Base-by-base conservation (phyloP, 805 yeast genomes). In the Suhomyces vadensis region DNA sequence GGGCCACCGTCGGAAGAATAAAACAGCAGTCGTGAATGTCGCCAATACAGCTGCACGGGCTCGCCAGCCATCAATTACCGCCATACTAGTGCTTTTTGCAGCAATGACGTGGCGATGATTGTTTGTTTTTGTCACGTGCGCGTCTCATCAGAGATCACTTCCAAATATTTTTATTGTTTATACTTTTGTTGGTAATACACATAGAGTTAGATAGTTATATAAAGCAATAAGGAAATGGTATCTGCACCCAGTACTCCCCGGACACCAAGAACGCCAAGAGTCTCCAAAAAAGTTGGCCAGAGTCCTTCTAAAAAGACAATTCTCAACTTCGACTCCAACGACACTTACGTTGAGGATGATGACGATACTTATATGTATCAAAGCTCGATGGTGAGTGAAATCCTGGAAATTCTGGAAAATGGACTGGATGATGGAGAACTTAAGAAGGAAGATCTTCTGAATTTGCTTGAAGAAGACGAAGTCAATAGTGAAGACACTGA, bases 261-360 rank as follows among this genome's bases (percentile, higher is more conserved):
- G 38, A 49, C 52, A 6, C 49, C 52, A 11, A 31, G 51, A 13
- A 37, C 31, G 10, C 31, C 24, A 13, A 24, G 26, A 22, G 25
- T 42, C 14, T 33, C 41, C 21, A 54, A 50, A 38, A 17, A n/a
- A 20, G 35, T 38, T 17, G 35, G 21, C 25, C 19, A 24, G 4
- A 17, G 24, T 17, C 24, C 37, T 14, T 14, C 16, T 17, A 25
- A 37, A 24, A 53, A 52, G 31, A 55, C 62, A 8, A 47, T 58
- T 24, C 37, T 51, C 24, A 49, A 50, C 41, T 50, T 51, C 29
- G 61, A 56, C 35, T 46, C 55, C 6, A 65, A 67, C 39, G 56
- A 55, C 17, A 54, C 68, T 13, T 65, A 61, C 43, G 49, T 65
- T 25, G 74, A 71, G 46, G 73, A 68, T 31, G 69, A 71, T 6